phyloP scores from a whole-genome alignment of 306 rosid species.

The Rosa chinensis region DNA sequence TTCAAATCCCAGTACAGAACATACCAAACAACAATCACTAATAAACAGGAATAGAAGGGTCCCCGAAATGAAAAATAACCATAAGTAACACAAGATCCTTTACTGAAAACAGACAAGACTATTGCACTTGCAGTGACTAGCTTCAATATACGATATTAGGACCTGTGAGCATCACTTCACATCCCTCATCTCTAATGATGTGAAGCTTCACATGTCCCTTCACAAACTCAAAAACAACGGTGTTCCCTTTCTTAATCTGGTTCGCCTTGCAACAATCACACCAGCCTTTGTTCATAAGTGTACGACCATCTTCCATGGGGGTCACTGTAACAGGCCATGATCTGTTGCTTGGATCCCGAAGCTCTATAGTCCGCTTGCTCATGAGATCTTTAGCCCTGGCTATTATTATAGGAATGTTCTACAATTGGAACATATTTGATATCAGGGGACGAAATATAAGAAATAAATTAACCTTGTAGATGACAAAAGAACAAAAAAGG shows the following conservation, averaged over 20 bases:
- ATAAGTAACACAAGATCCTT: not conserved
- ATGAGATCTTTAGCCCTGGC: not conserved
- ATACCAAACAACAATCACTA: not conserved
- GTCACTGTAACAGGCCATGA: not conserved
- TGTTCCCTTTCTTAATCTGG: not conserved
- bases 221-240: not conserved
- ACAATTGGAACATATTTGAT: not conserved
- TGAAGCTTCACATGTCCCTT: not conserved
- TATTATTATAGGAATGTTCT: not conserved
- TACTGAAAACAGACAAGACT: not conserved
- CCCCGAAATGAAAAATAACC: not conserved
- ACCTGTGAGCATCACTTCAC: not conserved
- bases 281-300: slow-evolving; percentile 4
- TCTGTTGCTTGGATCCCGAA: not conserved
- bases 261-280: not conserved
- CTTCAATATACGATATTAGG: not conserved
- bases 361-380: not conserved
- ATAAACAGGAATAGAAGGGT: not conserved
- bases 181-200: not conserved
- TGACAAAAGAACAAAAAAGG: not conserved
- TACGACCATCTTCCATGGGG: not conserved
- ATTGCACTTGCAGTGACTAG: not conserved
- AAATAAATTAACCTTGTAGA: not conserved
- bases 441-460: not conserved
- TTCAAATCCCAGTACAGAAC: not conserved